phyloP scores from a whole-genome alignment of 345 rosid species.

The Cochlearia excelsa region DNA sequence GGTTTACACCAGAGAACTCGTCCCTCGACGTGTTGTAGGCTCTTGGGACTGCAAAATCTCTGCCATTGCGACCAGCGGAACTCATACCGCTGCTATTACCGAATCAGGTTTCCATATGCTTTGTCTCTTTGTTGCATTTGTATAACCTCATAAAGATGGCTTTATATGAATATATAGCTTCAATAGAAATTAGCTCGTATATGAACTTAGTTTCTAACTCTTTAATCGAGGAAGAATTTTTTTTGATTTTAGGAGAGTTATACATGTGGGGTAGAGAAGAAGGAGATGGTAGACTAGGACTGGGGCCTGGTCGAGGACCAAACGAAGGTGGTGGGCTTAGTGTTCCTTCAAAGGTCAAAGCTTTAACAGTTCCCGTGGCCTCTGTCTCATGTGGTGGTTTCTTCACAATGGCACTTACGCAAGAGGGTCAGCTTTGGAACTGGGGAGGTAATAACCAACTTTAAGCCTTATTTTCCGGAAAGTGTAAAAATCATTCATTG shows the following conservation, averaged over 20 bases:
- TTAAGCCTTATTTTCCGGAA: neutral
- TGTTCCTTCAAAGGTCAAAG: constrained; percentile 77
- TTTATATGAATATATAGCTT: neutral
- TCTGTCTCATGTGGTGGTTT: constrained; percentile 91
- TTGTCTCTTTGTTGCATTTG: constrained; percentile 8
- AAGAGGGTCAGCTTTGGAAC: constrained; percentile 82
- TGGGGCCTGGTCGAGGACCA: constrained; percentile 88
- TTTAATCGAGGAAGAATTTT: neutral
- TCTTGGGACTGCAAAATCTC: constrained; percentile 50
- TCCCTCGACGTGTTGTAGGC: constrained; percentile 82
- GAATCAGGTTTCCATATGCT: constrained; percentile 55
- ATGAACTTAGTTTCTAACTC: too few species aligned
- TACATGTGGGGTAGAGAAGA: constrained; percentile 95
- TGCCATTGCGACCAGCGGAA: constrained; percentile 77
- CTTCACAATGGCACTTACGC: constrained; percentile 72
- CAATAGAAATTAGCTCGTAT: neutral
- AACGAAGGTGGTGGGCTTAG: constrained; percentile 92
- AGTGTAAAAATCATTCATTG: constrained; percentile 1
- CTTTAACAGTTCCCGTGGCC: constrained; percentile 56
- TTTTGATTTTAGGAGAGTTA: constrained; percentile 54
- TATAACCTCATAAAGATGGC: constrained; percentile 1
- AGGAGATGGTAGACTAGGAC: constrained; percentile 95
- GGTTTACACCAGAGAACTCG: constrained; percentile 76
- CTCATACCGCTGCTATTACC: constrained; percentile 79
- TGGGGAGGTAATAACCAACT: constrained; percentile 65